Percentiles rank a stretch among this genome's conserved stretches.
These are phyloP conservation scores for Smallanthus sonchifolius DNA, from an alignment of 129 eudicot genomes.

Conservation along the genomic window DNA sequence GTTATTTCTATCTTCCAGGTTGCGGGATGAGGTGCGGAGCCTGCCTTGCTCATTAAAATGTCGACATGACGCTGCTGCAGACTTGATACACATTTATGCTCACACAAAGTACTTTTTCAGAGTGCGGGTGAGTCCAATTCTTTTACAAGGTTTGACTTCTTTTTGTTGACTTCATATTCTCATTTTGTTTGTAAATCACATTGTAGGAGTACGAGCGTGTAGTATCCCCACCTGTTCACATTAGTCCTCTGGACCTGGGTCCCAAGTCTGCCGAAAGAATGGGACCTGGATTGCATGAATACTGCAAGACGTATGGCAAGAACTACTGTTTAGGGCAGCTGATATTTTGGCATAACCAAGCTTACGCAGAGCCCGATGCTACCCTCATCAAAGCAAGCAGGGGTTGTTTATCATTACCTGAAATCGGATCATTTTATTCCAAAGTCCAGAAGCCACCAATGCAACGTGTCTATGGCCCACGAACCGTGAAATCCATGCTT, in stretches of 20 bases:
- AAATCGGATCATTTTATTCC: slow-evolving; percentile 81
- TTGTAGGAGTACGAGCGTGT: slow-evolving; percentile 78
- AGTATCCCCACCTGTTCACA: slow-evolving; percentile 82
- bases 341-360: slow-evolving; percentile 87
- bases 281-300: slow-evolving; percentile 76
- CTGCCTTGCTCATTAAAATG: slow-evolving; percentile 78
- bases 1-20: slow-evolving; percentile 45
- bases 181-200: not conserved
- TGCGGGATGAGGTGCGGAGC: slow-evolving; percentile 89
- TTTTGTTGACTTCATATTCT: slow-evolving; percentile 4
- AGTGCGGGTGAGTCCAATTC: slow-evolving; percentile 49
- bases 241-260: slow-evolving; percentile 90
- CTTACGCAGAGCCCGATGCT: slow-evolving; percentile 80
- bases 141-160: not conserved
- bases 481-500: slow-evolving; percentile 79
- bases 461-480: slow-evolving; percentile 83
- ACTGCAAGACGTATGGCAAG: slow-evolving; percentile 75
- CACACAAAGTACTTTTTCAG: slow-evolving; percentile 75
- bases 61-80: slow-evolving; percentile 99
- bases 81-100: slow-evolving; percentile 88
- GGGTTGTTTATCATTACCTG: slow-evolving; percentile 93
- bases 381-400: slow-evolving; percentile 61
- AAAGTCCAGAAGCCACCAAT: slow-evolving; percentile 75
- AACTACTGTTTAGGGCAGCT: slow-evolving; percentile 93
- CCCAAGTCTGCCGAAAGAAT: slow-evolving; percentile 78